phyloP scores from a whole-genome alignment of 345 rosid species.

The Draba incana region DNA sequence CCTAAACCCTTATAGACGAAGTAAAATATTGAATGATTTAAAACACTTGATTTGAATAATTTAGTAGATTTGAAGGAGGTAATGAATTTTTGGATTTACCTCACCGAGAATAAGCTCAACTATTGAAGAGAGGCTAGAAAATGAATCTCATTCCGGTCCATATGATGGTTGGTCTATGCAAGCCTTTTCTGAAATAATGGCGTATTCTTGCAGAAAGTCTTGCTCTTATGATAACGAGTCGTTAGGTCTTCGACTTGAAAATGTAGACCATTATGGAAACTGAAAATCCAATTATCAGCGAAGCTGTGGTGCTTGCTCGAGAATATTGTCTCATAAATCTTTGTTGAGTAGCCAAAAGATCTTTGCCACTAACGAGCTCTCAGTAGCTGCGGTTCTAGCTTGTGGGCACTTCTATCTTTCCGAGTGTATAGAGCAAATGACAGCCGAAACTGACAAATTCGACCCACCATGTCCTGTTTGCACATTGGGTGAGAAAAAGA shows the following conservation, averaged over 20 bases:
- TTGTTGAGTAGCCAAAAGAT: slow-evolving; percentile 78
- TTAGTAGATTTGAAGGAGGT: no score
- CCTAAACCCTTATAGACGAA: no score
- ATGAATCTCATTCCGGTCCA: slow-evolving; percentile 62
- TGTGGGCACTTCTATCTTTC: slow-evolving; percentile 95
- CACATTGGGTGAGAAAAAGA: slow-evolving; percentile 77
- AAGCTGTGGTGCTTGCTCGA: slow-evolving; percentile 83
- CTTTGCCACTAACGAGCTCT: slow-evolving; percentile 56
- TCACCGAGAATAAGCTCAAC: slow-evolving; percentile 37
- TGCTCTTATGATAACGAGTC: slow-evolving; percentile 65
- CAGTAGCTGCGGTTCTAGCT: slow-evolving; percentile 70
- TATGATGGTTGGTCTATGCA: slow-evolving; percentile 88
- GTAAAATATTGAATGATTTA: no score
- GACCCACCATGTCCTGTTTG: slow-evolving; percentile 92
- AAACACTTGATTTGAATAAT: no score
- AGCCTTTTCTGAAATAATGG: slow-evolving; percentile 77
- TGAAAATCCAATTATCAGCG: slow-evolving; percentile 56
- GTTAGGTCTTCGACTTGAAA: slow-evolving; percentile 49
- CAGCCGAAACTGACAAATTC: slow-evolving; percentile 70
- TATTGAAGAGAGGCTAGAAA: slow-evolving; percentile 35
- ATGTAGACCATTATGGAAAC: slow-evolving; percentile 47
- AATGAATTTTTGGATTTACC: slow-evolving; percentile 28
- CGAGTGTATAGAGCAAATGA: slow-evolving; percentile 90
- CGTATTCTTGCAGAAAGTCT: slow-evolving; percentile 65
- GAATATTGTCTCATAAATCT: slow-evolving; percentile 68